Evolutionary conservation across 2,329 filamentous ascomycete genomes (phyloP), one percentile per base, ranked within the genome.

Genomic region (Thielaviopsis ethacetica): DNA sequence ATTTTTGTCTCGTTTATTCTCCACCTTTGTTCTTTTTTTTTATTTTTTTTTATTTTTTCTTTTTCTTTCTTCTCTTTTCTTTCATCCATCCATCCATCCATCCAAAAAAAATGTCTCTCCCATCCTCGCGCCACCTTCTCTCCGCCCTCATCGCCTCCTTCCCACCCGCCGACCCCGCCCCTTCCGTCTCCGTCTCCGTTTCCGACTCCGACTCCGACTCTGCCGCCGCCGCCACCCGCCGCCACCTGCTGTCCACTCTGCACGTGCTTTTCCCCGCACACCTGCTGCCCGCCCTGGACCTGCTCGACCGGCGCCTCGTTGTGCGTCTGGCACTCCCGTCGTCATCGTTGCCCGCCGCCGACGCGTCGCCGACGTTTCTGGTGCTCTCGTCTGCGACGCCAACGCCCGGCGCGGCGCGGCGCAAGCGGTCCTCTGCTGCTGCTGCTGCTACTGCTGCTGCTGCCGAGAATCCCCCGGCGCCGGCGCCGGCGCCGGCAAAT

Each of bases 201-300:
- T 2, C 38, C 5, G 38, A 21, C 21, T 9, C 38, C 12, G 38
- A 49, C 19, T 21, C 26, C 17, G 17, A 54, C 17, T 19, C 56
- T 22, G 6, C n/a, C n/a, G 10, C 21, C 22, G 13, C 44, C 21
- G 44, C 58, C 13, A 44, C 53, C 10, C 41, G 71, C 15, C 49
- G 41, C 5, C 13, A 38, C 4, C 72, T 86, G 17, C 73, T 95
- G n/a, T 73, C 89, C 1, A 89, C 88, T 0, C 78, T 95, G 0
- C 91, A 96, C 71, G 86, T 89, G 38, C 73, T 96, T 15, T 94
- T 94, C 66, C 90, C 90, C 0, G 81, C 82, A 63, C 79, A 89
- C 58, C 73, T 96, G 1, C 82, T 96, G 0, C 87, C 89, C 2
- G 89, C 91, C 0, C 76, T 98, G 2, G 91, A 97, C 69, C 76